Conservation (phyloP, 2,329 filamentous ascomycete species). For the Grosmannia huntii region DNA sequence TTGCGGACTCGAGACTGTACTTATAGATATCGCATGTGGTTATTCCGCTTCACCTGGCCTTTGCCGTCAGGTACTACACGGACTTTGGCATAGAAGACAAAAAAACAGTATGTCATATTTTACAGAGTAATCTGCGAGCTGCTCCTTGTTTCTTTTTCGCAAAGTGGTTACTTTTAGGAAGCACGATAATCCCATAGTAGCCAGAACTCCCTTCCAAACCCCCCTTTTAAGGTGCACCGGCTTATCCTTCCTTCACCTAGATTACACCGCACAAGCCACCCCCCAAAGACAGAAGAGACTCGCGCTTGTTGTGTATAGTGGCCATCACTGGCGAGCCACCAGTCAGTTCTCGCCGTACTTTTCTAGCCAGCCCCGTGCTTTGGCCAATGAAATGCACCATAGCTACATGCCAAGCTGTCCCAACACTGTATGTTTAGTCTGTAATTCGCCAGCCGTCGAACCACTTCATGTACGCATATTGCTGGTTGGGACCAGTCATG, state of each 20-base stretch:
- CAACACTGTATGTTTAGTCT: slow-evolving; percentile 32
- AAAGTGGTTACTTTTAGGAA: background rate
- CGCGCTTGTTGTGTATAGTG: background rate
- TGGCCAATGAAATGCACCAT: background rate
- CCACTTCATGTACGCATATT: slow-evolving; percentile 93
- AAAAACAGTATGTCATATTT: slow-evolving; percentile 6
- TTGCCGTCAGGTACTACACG: background rate
- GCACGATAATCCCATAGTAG: slow-evolving; percentile 9
- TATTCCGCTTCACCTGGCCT: background rate
- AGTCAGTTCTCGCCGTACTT: background rate
- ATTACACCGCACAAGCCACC: background rate
- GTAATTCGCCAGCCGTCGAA: slow-evolving; percentile 75
- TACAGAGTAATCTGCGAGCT: slow-evolving; percentile 5
- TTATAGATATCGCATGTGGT: background rate
- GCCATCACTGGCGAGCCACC: background rate
- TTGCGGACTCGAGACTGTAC: background rate
- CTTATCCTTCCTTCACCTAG: background rate
- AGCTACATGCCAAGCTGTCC: background rate
- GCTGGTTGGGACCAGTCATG: slow-evolving; percentile 71
- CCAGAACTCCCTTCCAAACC: slow-evolving; percentile 11
- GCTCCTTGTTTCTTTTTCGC: slow-evolving; percentile 1
- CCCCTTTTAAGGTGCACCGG: background rate
- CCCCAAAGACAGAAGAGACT: background rate
- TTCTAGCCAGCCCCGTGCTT: background rate
- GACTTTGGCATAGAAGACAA: background rate